Evolutionary conservation across 2,329 filamentous ascomycete genomes (phyloP), one percentile per base, ranked within the genome.

Genomic region (Pezicula neosporulosa): DNA sequence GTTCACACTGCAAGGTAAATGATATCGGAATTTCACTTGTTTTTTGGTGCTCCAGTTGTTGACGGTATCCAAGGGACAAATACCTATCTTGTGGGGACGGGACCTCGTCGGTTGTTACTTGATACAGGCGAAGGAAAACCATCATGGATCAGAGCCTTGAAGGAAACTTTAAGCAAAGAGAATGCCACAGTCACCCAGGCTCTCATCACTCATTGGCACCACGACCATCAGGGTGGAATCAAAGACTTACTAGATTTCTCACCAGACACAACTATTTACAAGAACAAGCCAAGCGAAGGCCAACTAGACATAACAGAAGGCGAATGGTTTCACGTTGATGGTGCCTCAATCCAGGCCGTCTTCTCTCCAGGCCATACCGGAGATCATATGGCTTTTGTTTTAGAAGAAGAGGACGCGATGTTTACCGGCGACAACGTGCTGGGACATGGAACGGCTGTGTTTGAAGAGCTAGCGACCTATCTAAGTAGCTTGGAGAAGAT

Each of bases 171-270:
- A 3, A 68, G 75, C 6, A 71, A 82, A 21, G 89, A 96, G 66
- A 78, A 84, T 21, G 86, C 87, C 18, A 80, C 75, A 0, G 74
- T 97, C 21, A 75, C 82, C n/a, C 73, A 77, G 16, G 84, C 85
- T 0, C 75, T 99, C 19, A 76, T 99, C 45, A 95, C 92, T 0
- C 94, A 99, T 68, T 96, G 92, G 90, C 94, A 99, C 66, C 80
- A 74, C 39, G 94, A 99, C 65, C 94, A 99, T 65, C 79, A 85
- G 6, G 82, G 85, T 21, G 94, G 94, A 7, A 80, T 97, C 21
- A 66, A 72, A 3, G 84, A 95, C 61, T 74, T 97, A 1, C 72
- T 85, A 16, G 68, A 72, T 13, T 65, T 86, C 21, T 88, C 77
- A n/a, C 86, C 89, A 0, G 65, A 76, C 16, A 83, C 80, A 6